A percentile compares a stretch with the other conserved stretches of the same genome.
phyloP scores from a whole-genome alignment of 805 yeast species.

The Candida loeiensis region DNA sequence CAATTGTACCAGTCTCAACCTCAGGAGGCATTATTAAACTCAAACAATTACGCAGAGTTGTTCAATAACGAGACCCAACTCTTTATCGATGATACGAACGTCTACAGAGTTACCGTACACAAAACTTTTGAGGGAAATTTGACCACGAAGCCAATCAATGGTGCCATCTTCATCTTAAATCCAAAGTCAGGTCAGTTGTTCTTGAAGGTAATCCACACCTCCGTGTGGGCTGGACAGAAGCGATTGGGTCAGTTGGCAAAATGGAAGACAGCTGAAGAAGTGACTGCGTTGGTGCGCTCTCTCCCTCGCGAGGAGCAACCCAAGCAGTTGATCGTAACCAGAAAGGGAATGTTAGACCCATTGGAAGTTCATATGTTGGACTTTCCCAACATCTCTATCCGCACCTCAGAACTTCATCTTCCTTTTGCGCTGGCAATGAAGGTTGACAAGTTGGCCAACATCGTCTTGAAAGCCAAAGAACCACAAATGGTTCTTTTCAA shows the following conservation, averaged over 20 bases:
- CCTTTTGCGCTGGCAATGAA: conserved; percentile 88
- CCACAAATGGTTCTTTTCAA: conserved; percentile 91
- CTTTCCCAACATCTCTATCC: conserved; percentile 85
- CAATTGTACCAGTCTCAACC: conserved; percentile 93
- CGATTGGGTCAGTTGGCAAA: conserved; percentile 89
- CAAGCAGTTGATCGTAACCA: conserved; percentile 80
- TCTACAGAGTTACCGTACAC: conserved; percentile 88
- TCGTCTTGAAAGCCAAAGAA: conserved; percentile 82
- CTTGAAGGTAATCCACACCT: conserved; percentile 84
- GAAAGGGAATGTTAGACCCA: conserved; percentile 92
- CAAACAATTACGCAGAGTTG: conserved; percentile 85
- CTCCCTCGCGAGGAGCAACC: conserved; percentile 94
- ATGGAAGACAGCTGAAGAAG: conserved; percentile 98
- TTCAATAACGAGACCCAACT: conserved; percentile 81
- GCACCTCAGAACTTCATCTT: conserved; percentile 83
- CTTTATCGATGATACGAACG: conserved; percentile 91
- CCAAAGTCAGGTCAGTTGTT: conserved; percentile 90
- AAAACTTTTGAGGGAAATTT: conserved; percentile 89
- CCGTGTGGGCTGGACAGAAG: conserved; percentile 97
- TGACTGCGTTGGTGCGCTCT: conserved; percentile 84
- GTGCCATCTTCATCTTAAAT: conserved; percentile 84
- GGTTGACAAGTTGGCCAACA: conserved; percentile 72
- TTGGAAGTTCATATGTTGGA: conserved; percentile 95
- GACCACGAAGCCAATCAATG: conserved; percentile 89
- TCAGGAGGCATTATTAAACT: conserved; percentile 84